Percentiles rank a stretch among this genome's conserved stretches.
phyloP scores from a whole-genome alignment of 148 eudicot species.

The Pharnaceum exiguum region DNA sequence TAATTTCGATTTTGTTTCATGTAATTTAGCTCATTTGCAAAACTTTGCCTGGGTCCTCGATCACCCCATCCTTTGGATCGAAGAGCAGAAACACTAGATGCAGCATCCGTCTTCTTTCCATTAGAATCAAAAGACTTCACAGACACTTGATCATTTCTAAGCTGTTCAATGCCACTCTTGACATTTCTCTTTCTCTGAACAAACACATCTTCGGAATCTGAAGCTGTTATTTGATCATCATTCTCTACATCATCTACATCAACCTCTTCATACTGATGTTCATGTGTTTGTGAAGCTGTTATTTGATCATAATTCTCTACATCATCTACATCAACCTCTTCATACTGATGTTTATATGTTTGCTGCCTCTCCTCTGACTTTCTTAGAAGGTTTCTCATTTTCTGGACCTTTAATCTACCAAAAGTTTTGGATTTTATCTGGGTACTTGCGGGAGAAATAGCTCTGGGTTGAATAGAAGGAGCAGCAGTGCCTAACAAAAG shows the following conservation, averaged over 20 bases:
- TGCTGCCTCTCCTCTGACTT: conserved; percentile 32
- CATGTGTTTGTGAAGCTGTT: conserved; percentile 11
- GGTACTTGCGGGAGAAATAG: conserved; percentile 10
- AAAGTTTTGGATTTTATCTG: conserved; percentile 29
- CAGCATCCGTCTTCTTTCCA: conserved; percentile 7
- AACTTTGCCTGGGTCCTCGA: conserved; percentile 23
- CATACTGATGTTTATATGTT: conserved; percentile 18
- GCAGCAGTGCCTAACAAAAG: conserved; percentile 16
- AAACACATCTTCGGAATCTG: conserved; percentile 23
- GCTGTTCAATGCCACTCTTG: conserved; percentile 30
- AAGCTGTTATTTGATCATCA: conserved; percentile 18
- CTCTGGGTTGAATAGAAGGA: conserved; percentile 11
- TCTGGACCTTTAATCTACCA: conserved; percentile 66
- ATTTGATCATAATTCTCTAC: conserved; percentile 20
- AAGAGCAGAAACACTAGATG: conserved; percentile 27
- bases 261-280: conserved; percentile 25
- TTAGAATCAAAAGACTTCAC: conserved; percentile 12
- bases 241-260: conserved; percentile 21
- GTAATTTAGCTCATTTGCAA: conserved; percentile 23
- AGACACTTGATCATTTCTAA: conserved; percentile 7
- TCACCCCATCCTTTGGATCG: conserved; percentile 57
- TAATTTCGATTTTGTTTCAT: conserved; percentile 30
- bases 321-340: conserved; percentile 24
- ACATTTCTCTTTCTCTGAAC: conserved; percentile 19
- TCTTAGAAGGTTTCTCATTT: conserved; percentile 39